Percentiles rank a stretch among this genome's conserved stretches.
Conservation (phyloP, 2,329 filamentous ascomycete genomes). For the Fusarium secorum region DNA sequence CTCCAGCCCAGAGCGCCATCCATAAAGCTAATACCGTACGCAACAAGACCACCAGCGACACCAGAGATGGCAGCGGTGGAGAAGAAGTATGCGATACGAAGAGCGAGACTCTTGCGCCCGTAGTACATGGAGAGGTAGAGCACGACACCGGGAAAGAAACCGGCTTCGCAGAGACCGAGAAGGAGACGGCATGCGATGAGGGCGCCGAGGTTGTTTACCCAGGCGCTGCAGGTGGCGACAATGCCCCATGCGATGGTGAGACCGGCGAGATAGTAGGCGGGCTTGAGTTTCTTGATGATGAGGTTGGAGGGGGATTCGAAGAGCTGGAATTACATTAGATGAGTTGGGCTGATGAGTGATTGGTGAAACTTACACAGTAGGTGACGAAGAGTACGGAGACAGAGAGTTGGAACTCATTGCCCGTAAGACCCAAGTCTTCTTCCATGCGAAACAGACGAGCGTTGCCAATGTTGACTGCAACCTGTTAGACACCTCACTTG, state of each 20-base stretch:
- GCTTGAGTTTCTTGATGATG: constrained; percentile 48
- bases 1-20: constrained; percentile 62
- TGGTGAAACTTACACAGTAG: constrained; percentile 50
- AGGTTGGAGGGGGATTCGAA: constrained; percentile 52
- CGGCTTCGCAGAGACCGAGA: constrained; percentile 53
- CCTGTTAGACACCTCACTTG: background rate
- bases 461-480: constrained; percentile 73
- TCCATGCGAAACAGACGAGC: constrained; percentile 59
- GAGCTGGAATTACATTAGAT: constrained; percentile 30
- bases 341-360: accelerated
- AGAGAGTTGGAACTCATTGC: constrained; percentile 64
- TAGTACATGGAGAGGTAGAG: constrained; percentile 70
- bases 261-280: constrained; percentile 59
- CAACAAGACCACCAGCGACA: constrained; percentile 69
- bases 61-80: constrained; percentile 67
- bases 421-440: constrained; percentile 62
- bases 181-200: constrained; percentile 53
- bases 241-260: constrained; percentile 55
- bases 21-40: constrained; percentile 70
- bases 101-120: constrained; percentile 65
- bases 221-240: constrained; percentile 54
- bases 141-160: constrained; percentile 59
- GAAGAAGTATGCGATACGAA: constrained; percentile 70
- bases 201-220: constrained; percentile 54
- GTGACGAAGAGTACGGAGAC: constrained; percentile 53